Evolutionary conservation across 805 yeast species (phyloP).

Genomic region (Suhomyces sp.): DNA sequence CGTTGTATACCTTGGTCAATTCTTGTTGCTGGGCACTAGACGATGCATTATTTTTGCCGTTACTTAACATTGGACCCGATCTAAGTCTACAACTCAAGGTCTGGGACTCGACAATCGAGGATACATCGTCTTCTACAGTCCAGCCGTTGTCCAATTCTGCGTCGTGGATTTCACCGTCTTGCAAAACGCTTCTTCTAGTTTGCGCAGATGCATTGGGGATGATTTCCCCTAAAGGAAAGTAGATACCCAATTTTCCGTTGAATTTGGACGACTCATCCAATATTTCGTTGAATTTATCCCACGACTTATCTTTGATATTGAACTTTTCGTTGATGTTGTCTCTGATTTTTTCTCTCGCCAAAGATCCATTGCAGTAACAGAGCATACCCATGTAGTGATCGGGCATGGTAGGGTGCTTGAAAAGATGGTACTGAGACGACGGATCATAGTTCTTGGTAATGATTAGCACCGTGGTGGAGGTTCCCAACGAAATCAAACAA

Average conservation of each 20-base stretch:
- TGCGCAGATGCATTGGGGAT: slow-evolving; percentile 78
- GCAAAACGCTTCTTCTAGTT: slow-evolving; percentile 49
- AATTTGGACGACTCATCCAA: slow-evolving; percentile 38
- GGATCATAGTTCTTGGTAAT: slow-evolving; percentile 78
- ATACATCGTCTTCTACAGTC: slow-evolving; percentile 62
- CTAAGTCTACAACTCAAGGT: slow-evolving; percentile 80
- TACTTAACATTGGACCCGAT: slow-evolving; percentile 70
- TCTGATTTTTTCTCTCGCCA: slow-evolving; percentile 77
- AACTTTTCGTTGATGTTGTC: slow-evolving; percentile 55
- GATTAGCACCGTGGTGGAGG: slow-evolving; percentile 84
- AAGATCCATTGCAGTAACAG: slow-evolving; percentile 87
- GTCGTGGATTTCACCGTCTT: slow-evolving; percentile 23
- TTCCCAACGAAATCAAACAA: slow-evolving; percentile 78
- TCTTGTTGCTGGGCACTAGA: not conserved
- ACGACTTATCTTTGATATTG: slow-evolving; percentile 35
- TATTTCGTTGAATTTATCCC: slow-evolving; percentile 61
- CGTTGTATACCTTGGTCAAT: slow-evolving; percentile 21
- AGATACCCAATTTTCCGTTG: slow-evolving; percentile 62
- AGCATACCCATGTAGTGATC: slow-evolving; percentile 90
- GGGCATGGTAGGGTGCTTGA: slow-evolving; percentile 79
- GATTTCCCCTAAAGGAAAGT: slow-evolving; percentile 88
- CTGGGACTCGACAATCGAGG: slow-evolving; percentile 81
- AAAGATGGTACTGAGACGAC: slow-evolving; percentile 78
- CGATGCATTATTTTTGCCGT: slow-evolving; percentile 3
- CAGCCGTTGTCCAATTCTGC: slow-evolving; percentile 26